Evolutionary conservation across 352 stramenopile genomes (phyloP), one percentile per base, ranked within the genome.

Genomic region (Pythium insidiosum): DNA sequence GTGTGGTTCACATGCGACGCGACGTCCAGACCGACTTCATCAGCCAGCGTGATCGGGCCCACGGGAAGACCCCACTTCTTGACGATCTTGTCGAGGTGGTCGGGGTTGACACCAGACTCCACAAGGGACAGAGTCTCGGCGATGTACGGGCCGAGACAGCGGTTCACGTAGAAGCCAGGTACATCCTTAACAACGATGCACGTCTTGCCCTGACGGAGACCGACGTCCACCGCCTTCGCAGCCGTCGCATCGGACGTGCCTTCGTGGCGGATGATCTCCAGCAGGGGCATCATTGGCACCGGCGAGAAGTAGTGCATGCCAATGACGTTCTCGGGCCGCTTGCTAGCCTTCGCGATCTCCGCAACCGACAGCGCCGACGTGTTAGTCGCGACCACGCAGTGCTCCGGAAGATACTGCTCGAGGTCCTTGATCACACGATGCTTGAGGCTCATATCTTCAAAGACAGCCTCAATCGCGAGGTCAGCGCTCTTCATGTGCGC

Each of bases 221-320:
- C 96, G 33, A 99, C 78, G 38, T 97, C 86, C 46, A 98, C 91
- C 15, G 95, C 95, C 26, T 87, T 90, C 12, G 92, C 86, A 18
- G 84, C 85, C 11, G 90, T 86, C 35, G 78, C 67, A 37, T 97
- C 82, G 25, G 75, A 94, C 23, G 91, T 97, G 36, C 80, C 79
- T 24, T 84, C 69, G 68, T 98, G 94, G 51, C 89, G 92, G 64
- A 99, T 99, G 31, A 99, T 98, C 71, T 99, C 96, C 48, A 99
- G 71, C 34, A 99, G 73, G 20, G 94, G 95, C 96, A 99, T 99
- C 36, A 73, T 88, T 12, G 94, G 93, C 44, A 99, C 96, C 21
- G 96, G 96, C 22, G 81, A 97, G 65, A 99, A 99, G 72, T 99
- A 99, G 74, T 99, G 96, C 94, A 99, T 99, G 37, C 96, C 96